Evolutionary conservation across 2,329 filamentous ascomycete genomes (phyloP), one percentile per base, ranked within the genome.

Genomic region (Colletotrichum sojae): DNA sequence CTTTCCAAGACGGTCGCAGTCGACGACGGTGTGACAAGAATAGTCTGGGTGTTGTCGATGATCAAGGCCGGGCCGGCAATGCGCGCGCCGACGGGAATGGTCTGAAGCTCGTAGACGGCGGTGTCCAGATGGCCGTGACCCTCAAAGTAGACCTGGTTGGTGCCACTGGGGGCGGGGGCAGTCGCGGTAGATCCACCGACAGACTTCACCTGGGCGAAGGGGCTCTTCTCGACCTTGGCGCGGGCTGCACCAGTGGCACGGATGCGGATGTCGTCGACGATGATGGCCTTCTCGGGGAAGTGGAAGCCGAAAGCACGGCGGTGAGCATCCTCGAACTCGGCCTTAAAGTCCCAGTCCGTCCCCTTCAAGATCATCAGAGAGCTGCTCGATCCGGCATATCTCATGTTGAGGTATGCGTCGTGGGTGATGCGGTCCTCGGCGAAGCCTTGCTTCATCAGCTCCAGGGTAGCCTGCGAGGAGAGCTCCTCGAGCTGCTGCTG

Each of bases 151-250:
- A 71, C 69, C 18, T 40, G 22, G 25, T 46, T 88, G 85, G 68
- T 87, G 88, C 70, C 95, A 85, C 9, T 90, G 87, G 74, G 90
- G 91, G 16, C 97, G 84, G 77, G 97, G 93, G 76, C 94, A 86
- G 73, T 27, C 3, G 25, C 49, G 0, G 18, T 43, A 2, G 66
- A 69, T 3, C 46, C 55, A 6, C 55, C 62, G 3, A 67, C 67
- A 2, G 54, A 27, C 51, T 71, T 71, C 53, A 70, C 66, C 45
- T 71, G 70, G 15, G 58, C 54, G 25, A 67, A 69, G 5, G 70
- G 67, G 43, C 70, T 71, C 62, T 67, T 71, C 36, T 71, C 70
- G 5, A 67, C 59, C 49, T 71, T 66, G 48, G 63, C 62, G 12
- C 39, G 63, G 9, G 69, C 63, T 15, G 67, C 63, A 5, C 70